A percentile compares a stretch with the other conserved stretches of the same genome.
Conservation (phyloP, 768 basidiomycete genomes). For the Mycena metata region DNA sequence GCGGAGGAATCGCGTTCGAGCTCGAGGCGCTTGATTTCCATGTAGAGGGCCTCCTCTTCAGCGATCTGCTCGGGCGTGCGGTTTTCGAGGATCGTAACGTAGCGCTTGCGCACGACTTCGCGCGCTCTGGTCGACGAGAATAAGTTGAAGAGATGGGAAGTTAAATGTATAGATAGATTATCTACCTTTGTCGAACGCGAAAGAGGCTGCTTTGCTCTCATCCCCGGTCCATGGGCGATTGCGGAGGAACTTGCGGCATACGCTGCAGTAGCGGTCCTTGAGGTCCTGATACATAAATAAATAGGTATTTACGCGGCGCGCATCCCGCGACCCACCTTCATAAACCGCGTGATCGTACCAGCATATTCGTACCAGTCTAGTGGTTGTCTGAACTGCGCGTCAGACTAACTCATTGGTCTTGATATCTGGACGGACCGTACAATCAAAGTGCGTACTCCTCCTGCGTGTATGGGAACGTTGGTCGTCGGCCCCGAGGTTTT, state of each 20-base stretch:
- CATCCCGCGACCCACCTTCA: conserved; percentile 70
- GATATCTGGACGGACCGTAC: too few relatives aligned
- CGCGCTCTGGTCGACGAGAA: conserved; percentile 67
- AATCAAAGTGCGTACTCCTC: too few relatives aligned
- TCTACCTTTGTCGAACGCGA: conserved; percentile 90
- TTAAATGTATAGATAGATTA: too few relatives aligned
- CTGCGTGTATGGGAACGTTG: too few relatives aligned
- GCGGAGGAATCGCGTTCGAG: conserved; percentile 90
- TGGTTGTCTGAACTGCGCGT: too few relatives aligned
- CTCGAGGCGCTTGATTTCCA: conserved; percentile 95
- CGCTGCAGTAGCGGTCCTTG: conserved; percentile 94
- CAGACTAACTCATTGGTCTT: too few relatives aligned
- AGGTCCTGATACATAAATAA: conserved; percentile 70
- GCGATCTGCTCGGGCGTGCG: conserved; percentile 91
- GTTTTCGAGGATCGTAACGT: conserved; percentile 87
- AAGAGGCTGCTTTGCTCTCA: conserved; percentile 77
- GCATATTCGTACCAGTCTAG: conserved; percentile 89
- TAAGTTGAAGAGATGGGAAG: neutral
- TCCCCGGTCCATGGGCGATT: conserved; percentile 90
- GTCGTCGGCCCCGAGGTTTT: too few relatives aligned
- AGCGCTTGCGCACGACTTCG: conserved; percentile 89
- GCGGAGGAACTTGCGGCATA: conserved; percentile 89
- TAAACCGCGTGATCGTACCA: conserved; percentile 63
- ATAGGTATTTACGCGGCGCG: neutral
- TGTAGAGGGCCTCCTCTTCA: conserved; percentile 94